Base-by-base conservation (phyloP, 1,284 basidiomycete species). In the Cryptococcus sp. region DNA sequence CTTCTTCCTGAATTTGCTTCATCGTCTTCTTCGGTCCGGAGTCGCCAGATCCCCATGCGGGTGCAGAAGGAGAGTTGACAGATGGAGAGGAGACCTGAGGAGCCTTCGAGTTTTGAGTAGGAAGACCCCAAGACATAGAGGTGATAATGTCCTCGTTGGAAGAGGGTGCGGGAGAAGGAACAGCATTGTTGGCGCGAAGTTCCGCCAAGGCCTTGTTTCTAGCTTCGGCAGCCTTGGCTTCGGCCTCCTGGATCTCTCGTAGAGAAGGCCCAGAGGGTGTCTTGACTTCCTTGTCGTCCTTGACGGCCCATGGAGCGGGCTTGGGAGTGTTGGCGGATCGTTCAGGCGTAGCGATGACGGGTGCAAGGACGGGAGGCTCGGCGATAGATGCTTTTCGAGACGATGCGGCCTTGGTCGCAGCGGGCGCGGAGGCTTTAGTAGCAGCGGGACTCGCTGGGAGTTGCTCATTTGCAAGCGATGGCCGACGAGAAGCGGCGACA, bases 1-100 rank as follows among this genome's bases (percentile, higher is more conserved):
- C 94, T 66, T 98, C 94, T 72, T 98, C 92, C 72, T 97, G 91
- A 45, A 98, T 98, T 77, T 98, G 92, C 79, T 93, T 96, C 84
- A 98, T 87, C 2, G 89, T 89, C 81, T 93, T 97, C 78, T 92
- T 94, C 7, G 83, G 77, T 2, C 78, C 74, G 4, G 64, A 61
- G 25, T 56, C 63, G 23, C 63, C 63, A 28, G 46, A 55, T 4
- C 79, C 65, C 37, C 76, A 68, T 10, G 75, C 72, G 1, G 75
- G 68, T 3, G 72, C 55, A 4, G 78, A 61, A 1, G 73, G 52
- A 14, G 75, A 51, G 13, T 64, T 45, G 2, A 66, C 50, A 11
- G 79, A 61, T 1, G 74, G 52, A 16, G 73, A 64, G 10, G 76
- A 55, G 9, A 74, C 51, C 22, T 67, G 46, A 7, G 66, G 53